A percentile compares a stretch with the other conserved stretches of the same genome.
Conservation (phyloP, 1,139 yeast species). For the Candida glucosophila region DNA sequence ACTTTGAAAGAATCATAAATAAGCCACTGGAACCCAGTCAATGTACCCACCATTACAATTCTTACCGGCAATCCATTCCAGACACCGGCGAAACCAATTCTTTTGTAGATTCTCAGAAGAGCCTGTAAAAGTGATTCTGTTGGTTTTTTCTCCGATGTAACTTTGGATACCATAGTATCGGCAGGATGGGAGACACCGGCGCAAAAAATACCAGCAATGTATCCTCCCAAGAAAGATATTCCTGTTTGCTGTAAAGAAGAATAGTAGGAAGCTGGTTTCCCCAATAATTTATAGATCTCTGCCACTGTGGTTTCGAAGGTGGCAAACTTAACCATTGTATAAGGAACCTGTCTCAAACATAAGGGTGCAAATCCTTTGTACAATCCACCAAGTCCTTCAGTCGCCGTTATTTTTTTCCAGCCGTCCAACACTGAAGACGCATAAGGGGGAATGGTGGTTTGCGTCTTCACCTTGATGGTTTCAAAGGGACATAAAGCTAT, state of each 20-base stretch:
- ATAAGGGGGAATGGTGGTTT: constrained; percentile 82
- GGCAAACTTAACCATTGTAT: constrained; percentile 94
- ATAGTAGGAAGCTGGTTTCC: constrained; percentile 31
- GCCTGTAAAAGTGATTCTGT: constrained; percentile 64
- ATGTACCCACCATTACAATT: constrained; percentile 92
- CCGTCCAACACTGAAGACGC: constrained; percentile 60
- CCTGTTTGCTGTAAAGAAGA: constrained; percentile 69
- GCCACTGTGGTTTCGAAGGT: constrained; percentile 86
- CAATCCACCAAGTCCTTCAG: constrained; percentile 64
- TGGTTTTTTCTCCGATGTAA: constrained; percentile 64
- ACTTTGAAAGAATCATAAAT: constrained; percentile 92
- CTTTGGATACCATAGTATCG: constrained; percentile 92
- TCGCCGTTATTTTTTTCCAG: constrained; percentile 52
- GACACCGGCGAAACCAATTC: constrained; percentile 81
- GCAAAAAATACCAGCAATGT: constrained; percentile 93
- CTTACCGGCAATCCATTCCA: constrained; percentile 95
- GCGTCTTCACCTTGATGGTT: constrained; percentile 87
- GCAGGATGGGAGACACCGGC: constrained; percentile 95
- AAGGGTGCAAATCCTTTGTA: constrained; percentile 85
- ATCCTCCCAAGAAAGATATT: constrained; percentile 88
- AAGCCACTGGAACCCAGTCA: constrained; percentile 95
- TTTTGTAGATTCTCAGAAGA: constrained; percentile 59
- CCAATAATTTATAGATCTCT: constrained; percentile 48
- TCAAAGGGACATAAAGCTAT: constrained; percentile 85
- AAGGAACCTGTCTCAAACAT: constrained; percentile 93